Evolutionary conservation across 2,329 filamentous ascomycete genomes (phyloP).

Genomic region (Cordyceps fumosorosea): DNA sequence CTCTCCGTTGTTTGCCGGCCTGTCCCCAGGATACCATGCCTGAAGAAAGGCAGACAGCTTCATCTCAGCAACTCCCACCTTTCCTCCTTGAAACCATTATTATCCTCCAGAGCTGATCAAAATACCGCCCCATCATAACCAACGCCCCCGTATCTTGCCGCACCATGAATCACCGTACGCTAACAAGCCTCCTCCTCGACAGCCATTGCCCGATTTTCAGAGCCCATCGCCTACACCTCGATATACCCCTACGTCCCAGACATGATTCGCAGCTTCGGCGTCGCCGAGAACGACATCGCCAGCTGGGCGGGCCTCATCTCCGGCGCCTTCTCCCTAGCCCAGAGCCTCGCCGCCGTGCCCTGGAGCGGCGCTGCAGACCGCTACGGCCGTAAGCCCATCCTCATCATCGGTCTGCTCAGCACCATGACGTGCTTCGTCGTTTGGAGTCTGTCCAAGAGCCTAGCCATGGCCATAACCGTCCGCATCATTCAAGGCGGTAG

Average conservation of each 20-base stretch:
- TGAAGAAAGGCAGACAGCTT: neutral
- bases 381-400: conserved; percentile 75
- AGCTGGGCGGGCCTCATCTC: conserved; percentile 75
- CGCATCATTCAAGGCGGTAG: conserved; percentile 74
- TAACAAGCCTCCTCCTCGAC: neutral
- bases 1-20: neutral
- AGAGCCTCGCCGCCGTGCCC: conserved; percentile 63
- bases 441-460: conserved; percentile 75
- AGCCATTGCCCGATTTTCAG: conserved; percentile 74
- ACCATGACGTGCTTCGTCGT: conserved; percentile 77
- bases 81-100: neutral
- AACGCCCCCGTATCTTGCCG: neutral
- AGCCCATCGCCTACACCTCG: conserved; percentile 66
- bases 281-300: conserved; percentile 64
- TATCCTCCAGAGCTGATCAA: neutral
- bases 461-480: conserved; percentile 72
- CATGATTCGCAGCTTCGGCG: conserved; percentile 75
- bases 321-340: conserved; percentile 64
- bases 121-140: neutral
- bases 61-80: neutral
- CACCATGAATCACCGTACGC: neutral
- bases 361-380: conserved; percentile 74
- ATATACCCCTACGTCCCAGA: conserved; percentile 67
- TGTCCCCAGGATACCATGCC: neutral
- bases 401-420: conserved; percentile 64